Base-by-base conservation (phyloP, 31 red algal species). In the Endocladia muricata region DNA sequence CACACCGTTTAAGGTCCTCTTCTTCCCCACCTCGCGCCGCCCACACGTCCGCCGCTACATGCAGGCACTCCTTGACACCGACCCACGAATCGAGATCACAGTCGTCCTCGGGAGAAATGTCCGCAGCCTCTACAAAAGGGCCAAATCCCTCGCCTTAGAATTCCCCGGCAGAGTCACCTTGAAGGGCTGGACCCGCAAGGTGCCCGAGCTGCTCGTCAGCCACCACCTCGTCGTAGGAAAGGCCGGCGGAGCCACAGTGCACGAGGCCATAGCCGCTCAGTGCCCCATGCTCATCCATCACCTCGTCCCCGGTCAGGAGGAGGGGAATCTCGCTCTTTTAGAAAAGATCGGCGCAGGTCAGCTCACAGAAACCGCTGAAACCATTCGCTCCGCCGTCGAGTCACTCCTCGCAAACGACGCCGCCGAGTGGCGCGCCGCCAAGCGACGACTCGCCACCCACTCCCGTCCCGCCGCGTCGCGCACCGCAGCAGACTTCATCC, bases 111-210 rank as follows among this genome's bases (percentile, higher is more conserved):
- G 67, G 55, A 9, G 67, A 17, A 72, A 72, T 26, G 39, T 72
- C 37, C 15, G 67, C 15, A 47, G 30, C 44, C 67, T 72, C 67
- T 72, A 72, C 67, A 17, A 48, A 15, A 48, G 41, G 15, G 41
- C 37, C 37, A 9, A 17, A 22, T 22, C 15, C 9, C 15, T 72
- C 67, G 9, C 44, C 44, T 9, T n/a, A 44, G 67, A 48, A 17
- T 57, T 26, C 37, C 67, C 67, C 15, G 39, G 41, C 9, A 9
- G 67, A 13, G 41, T 72, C 36, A 44, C 15, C 8, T 11, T 72
- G 37, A 72, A 72, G 55, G 67, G 67, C 67, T 72, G 67, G 47
- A 52, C 47, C 47, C 47, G 47, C 47, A 52, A 52, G n/a, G 47
- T 52, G 11, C 47, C 47, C n/a, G 13, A 52, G n/a, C 47, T 52